A percentile compares a stretch with the other conserved stretches of the same genome.
phyloP scores from a whole-genome alignment of 495 filamentous ascomycete genomes.

The Lepraria neglecta region DNA sequence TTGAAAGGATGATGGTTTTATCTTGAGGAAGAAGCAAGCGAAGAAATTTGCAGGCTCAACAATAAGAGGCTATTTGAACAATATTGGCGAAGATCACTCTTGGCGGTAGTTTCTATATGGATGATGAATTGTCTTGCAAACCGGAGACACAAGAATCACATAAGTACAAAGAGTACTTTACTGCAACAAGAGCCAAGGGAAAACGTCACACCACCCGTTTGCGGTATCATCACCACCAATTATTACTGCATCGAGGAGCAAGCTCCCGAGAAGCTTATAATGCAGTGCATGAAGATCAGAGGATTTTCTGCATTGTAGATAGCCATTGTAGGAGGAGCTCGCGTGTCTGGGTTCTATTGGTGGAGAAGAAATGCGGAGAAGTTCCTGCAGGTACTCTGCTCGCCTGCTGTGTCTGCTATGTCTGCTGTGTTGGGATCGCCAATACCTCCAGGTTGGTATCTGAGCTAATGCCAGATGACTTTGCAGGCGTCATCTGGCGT shows the following conservation, averaged over 20 bases:
- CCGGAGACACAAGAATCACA: too few species aligned
- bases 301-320: not conserved
- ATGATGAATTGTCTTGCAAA: too few species aligned
- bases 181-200: not conserved
- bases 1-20: too few species aligned
- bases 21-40: too few species aligned
- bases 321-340: not conserved
- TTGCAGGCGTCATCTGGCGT: not conserved
- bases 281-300: conserved; percentile 7
- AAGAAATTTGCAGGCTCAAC: too few species aligned
- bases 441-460: not conserved
- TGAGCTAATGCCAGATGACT: not conserved
- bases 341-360: conserved; percentile 11
- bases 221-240: conserved; percentile 5
- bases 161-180: not conserved
- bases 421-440: not conserved
- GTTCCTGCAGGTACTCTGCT: not conserved
- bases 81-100: too few species aligned
- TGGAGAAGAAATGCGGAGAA: conserved; percentile 1
- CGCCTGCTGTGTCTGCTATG: not conserved
- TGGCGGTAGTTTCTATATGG: too few species aligned
- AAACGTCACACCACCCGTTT: conserved; percentile 1
- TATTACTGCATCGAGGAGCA: not conserved
- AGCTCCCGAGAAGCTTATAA: not conserved
- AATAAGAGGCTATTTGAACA: too few species aligned